phyloP scores from a whole-genome alignment of 805 yeast species.

The Wickerhamiella cacticola region DNA sequence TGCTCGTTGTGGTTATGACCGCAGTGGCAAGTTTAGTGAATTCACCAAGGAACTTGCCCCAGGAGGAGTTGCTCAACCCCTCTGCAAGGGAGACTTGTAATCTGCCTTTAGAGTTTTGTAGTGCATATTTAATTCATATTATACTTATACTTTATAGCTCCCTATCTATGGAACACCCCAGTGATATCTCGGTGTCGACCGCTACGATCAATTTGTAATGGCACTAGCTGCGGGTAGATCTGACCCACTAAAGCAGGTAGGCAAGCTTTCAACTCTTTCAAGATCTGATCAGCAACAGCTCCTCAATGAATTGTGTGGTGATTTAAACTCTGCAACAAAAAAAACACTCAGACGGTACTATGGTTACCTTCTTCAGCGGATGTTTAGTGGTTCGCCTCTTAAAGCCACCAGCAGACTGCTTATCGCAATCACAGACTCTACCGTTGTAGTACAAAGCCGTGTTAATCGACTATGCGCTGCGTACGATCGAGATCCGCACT shows the following conservation, averaged over 20 bases:
- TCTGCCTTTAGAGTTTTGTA: background rate
- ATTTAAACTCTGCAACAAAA: background rate
- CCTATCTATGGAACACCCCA: too few species aligned
- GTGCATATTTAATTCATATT: constrained; percentile 4
- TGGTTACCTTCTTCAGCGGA: background rate
- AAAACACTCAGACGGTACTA: background rate
- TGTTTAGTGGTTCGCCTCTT: background rate
- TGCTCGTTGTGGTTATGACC: constrained; percentile 66
- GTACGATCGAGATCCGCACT: background rate
- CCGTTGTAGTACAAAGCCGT: constrained; percentile 5
- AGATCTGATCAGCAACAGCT: background rate
- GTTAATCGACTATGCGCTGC: background rate
- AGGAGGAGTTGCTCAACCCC: constrained; percentile 22
- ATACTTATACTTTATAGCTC: background rate
- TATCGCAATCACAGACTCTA: background rate
- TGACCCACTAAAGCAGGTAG: background rate
- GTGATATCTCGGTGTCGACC: background rate
- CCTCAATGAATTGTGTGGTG: background rate
- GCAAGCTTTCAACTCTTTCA: background rate
- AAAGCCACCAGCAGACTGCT: background rate
- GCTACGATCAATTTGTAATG: background rate
- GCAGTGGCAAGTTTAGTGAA: constrained; percentile 47
- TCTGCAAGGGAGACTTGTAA: constrained; percentile 10
- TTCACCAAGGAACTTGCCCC: constrained; percentile 22
- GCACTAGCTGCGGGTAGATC: background rate